A percentile compares a stretch with the other conserved stretches of the same genome.
phyloP scores from a whole-genome alignment of 306 rosid species.

The Gillenia trifoliata region DNA sequence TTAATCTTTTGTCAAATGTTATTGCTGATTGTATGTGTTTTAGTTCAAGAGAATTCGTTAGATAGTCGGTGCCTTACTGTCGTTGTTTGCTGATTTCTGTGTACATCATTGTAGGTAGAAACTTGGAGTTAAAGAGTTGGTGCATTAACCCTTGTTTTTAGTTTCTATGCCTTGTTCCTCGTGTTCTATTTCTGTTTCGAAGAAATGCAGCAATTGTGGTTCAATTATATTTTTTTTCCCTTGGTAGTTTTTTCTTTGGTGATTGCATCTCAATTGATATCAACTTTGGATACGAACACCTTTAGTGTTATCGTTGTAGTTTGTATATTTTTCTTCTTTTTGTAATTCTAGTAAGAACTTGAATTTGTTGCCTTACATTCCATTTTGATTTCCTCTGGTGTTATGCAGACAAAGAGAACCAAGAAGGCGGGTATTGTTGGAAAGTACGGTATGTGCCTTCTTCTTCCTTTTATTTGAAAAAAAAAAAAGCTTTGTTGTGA shows the following conservation, averaged over 20 bases:
- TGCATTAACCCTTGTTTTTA: background rate
- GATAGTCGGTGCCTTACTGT: background rate
- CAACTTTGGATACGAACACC: background rate
- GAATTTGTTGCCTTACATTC: background rate
- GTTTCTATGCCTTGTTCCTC: background rate
- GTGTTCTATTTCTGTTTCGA: background rate
- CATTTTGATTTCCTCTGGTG: background rate
- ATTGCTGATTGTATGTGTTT: background rate
- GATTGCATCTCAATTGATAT: background rate
- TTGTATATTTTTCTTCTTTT: background rate
- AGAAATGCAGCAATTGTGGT: background rate
- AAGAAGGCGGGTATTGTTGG: conserved; percentile 92
- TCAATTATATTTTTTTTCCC: background rate
- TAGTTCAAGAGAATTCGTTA: background rate
- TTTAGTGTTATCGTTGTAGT: background rate
- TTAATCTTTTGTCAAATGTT: background rate
- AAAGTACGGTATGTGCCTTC: conserved; percentile 60
- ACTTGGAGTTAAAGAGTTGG: background rate
- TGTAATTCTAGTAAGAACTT: background rate
- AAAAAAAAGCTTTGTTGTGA: background rate
- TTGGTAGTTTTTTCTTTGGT: background rate
- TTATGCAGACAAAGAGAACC: conserved; percentile 74
- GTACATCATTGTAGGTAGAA: background rate
- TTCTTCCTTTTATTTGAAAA: too few relatives aligned
- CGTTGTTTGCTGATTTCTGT: background rate